Evolutionary conservation across 2,329 filamentous ascomycete species (phyloP).

Genomic region (Ophiosphaerella korrae): DNA sequence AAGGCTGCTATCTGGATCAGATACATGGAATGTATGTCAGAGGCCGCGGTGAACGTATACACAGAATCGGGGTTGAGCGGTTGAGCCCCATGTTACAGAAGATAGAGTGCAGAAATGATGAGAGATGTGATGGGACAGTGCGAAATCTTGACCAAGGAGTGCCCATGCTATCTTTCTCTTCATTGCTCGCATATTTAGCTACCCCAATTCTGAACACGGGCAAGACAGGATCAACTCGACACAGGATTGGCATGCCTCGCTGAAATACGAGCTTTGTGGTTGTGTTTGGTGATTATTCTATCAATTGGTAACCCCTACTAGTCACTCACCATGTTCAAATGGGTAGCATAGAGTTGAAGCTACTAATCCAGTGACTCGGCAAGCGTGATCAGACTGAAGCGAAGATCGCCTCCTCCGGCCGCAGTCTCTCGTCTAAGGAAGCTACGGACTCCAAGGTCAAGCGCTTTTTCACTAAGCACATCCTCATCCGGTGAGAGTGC

Average conservation of each 20-base stretch:
- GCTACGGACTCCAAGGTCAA: constrained; percentile 69
- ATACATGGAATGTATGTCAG: constrained; percentile 21
- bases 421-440: constrained; percentile 64
- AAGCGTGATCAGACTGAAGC: constrained; percentile 67
- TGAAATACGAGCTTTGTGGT: constrained; percentile 9
- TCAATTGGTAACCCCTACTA: not conserved
- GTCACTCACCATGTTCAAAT: not conserved
- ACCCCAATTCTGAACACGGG: constrained; percentile 26
- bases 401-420: constrained; percentile 61
- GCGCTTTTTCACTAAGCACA: constrained; percentile 69
- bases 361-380: constrained; percentile 60
- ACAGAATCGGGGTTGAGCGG: constrained; percentile 1
- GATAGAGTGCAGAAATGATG: not conserved
- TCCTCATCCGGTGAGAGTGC: constrained; percentile 51
- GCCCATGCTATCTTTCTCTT: not conserved
- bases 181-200: not conserved
- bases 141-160: not conserved
- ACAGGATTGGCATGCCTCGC: constrained; percentile 15
- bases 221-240: constrained; percentile 18
- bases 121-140: not conserved
- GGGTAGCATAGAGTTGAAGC: too few species aligned
- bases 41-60: constrained; percentile 5
- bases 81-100: not conserved
- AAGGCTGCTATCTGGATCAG: constrained; percentile 43
- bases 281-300: not conserved